Evolutionary conservation across 225 moss, liverwort and hornwort genomes (phyloP).

Genomic region (Asterella californica): DNA sequence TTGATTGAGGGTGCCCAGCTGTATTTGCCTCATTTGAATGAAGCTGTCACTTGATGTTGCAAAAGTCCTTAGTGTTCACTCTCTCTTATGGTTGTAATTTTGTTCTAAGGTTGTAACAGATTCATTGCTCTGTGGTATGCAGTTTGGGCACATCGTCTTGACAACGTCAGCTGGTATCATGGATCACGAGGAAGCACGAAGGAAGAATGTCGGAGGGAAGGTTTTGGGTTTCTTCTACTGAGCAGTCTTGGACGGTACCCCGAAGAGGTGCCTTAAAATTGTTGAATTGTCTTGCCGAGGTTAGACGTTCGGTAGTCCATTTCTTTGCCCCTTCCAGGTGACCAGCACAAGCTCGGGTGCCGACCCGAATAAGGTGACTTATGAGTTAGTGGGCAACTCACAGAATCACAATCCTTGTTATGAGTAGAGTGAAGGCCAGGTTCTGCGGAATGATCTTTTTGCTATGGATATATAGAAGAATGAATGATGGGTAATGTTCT

Average conservation of each 20-base stretch:
- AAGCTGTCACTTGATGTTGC: too few relatives aligned
- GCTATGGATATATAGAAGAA: not conserved
- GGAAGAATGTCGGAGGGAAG: constrained; percentile 75
- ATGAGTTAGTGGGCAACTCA: not conserved
- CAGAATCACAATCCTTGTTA: not conserved
- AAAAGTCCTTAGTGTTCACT: not conserved
- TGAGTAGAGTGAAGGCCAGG: not conserved
- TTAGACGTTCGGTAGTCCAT: not conserved
- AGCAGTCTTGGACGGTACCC: constrained; percentile 1
- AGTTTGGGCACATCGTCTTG: constrained; percentile 80
- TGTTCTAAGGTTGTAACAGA: not conserved
- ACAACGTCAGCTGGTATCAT: constrained; percentile 78
- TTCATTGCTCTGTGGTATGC: not conserved
- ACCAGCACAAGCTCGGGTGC: constrained; percentile 6
- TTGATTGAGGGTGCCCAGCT: too few relatives aligned
- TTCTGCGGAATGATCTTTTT: not conserved
- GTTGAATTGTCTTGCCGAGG: not conserved
- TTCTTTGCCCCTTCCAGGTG: not conserved
- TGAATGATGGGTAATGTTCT: too few relatives aligned
- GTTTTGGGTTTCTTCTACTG: constrained; percentile 71
- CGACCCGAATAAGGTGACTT: not conserved
- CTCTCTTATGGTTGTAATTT: too few relatives aligned
- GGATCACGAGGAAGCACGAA: constrained; percentile 65
- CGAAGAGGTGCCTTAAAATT: not conserved
- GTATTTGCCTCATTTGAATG: too few relatives aligned